Evolutionary conservation across 768 basidiomycete genomes (phyloP).

Genomic region (Hysterangium stoloniferum): DNA sequence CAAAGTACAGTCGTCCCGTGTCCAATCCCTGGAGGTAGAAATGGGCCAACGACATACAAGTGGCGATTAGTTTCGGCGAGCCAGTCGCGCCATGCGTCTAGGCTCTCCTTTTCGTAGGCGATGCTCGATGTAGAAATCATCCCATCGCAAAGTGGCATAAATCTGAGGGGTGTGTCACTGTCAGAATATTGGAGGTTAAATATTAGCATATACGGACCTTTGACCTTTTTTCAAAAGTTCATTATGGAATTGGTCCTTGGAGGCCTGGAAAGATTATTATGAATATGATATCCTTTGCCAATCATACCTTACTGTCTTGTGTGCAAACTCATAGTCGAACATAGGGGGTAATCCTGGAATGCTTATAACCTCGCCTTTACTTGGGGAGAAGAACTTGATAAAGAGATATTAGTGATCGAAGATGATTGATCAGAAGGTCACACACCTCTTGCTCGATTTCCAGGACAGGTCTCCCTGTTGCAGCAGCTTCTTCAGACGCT

Average conservation of each 20-base stretch:
- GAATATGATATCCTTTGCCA: too few species aligned
- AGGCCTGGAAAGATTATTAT: too few species aligned
- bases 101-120: conserved; percentile 16
- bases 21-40: conserved; percentile 8
- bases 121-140: conserved; percentile 13
- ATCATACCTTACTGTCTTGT: too few species aligned
- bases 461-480: not conserved
- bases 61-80: conserved; percentile 13
- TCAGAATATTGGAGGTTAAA: too few species aligned
- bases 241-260: too few species aligned
- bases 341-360: conserved; percentile 10
- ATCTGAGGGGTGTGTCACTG: too few species aligned
- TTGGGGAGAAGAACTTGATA: not conserved
- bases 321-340: conserved; percentile 12
- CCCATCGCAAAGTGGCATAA: conserved; percentile 13
- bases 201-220: too few species aligned
- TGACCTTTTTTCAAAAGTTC: too few species aligned
- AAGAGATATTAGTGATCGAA: not conserved
- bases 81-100: conserved; percentile 14
- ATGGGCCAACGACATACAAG: conserved; percentile 15
- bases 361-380: not conserved
- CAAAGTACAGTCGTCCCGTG: too few species aligned
- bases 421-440: not conserved
- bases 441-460: not conserved
- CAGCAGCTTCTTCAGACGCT: not conserved